Base-by-base conservation (phyloP, 768 basidiomycete genomes). In the Leccinum barrowsii region DNA sequence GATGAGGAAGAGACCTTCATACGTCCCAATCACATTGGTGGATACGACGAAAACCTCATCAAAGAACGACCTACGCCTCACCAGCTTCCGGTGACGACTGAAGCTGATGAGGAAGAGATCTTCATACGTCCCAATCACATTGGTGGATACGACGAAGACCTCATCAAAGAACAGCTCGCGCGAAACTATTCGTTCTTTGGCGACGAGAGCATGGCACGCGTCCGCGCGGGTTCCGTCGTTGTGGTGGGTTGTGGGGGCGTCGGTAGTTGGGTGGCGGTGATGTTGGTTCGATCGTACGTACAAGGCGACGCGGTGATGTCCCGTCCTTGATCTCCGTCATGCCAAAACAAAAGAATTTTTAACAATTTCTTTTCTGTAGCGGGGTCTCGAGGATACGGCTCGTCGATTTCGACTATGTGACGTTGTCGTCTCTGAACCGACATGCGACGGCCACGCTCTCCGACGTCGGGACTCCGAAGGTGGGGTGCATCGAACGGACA, bases 351-450 rank as follows among this genome's bases (percentile, higher is more conserved):
- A 37, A 40, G 37, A n/a, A 4, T 40, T 40, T 37, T n/a, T 10
- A 10, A 40, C 37, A 40, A 40, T n/a, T 40, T 40, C 37, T n/a
- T 40, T n/a, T 37, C 24, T 64, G 15, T 63, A 91, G 90, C 35
- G 90, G 91, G 26, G 79, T 93, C 21, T 82, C 86, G 24, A 85
- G 82, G 57, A 85, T 92, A 63, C 82, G 92, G 21, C 79, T 93
- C n/a, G 76, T 94, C 10, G 92, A 98, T 77, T 98, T 98, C 71
- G 97, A 98, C 82, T 86, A 95, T 63, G 95, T 98, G 62, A 94
- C 95, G 0, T 77, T 99, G 13, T 95, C 92, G 2, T 97, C 94
- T 0, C 82, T 99, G 40, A 98, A 99, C 72, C 82, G 96, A 50
- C 96, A 98, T 66, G 94, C 96, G 17, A 90, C 91, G 5, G 97